Conservation (phyloP, 75 land plant species). For the Azolla pinnata region DNA sequence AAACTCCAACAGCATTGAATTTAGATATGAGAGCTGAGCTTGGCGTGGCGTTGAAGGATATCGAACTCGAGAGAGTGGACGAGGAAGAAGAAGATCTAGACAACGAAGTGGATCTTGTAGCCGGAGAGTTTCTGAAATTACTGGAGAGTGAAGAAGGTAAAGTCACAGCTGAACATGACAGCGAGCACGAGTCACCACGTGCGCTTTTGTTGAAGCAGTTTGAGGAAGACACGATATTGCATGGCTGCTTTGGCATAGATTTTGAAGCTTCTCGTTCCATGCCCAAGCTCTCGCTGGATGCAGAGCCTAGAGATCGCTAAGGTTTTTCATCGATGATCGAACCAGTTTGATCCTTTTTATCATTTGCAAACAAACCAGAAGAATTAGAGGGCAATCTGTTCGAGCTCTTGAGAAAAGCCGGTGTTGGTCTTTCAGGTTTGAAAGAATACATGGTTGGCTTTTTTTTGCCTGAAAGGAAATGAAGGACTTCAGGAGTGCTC, state of each 20-base stretch:
- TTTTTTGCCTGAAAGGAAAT: too few species aligned
- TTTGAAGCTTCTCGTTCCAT: constrained; percentile 5
- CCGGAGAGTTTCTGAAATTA: constrained; percentile 65
- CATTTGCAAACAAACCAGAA: too few species aligned
- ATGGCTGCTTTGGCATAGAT: constrained; percentile 33
- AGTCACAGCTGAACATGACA: constrained; percentile 48
- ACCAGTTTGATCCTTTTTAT: too few species aligned
- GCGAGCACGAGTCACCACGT: constrained; percentile 84
- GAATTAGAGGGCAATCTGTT: too few species aligned
- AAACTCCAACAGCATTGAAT: too few species aligned
- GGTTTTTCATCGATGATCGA: too few species aligned
- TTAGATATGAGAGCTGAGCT: background rate
- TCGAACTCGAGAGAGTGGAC: constrained; percentile 4
- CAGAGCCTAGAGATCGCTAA: background rate
- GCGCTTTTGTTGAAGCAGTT: constrained; percentile 69
- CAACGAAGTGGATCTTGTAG: constrained; percentile 51
- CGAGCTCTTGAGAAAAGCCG: too few species aligned
- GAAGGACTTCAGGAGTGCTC: too few species aligned
- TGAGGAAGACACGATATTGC: constrained; percentile 49
- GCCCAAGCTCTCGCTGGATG: background rate
- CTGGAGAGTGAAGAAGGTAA: constrained; percentile 46
- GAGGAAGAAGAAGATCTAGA: constrained; percentile 39
- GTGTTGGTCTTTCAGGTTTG: too few species aligned
- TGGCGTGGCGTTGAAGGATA: too few species aligned
- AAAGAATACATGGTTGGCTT: too few species aligned